These are phyloP conservation scores for Trichoderma atrobrunneum DNA, from an alignment of 2,329 filamentous ascomycete species.

Conservation along the genomic window DNA sequence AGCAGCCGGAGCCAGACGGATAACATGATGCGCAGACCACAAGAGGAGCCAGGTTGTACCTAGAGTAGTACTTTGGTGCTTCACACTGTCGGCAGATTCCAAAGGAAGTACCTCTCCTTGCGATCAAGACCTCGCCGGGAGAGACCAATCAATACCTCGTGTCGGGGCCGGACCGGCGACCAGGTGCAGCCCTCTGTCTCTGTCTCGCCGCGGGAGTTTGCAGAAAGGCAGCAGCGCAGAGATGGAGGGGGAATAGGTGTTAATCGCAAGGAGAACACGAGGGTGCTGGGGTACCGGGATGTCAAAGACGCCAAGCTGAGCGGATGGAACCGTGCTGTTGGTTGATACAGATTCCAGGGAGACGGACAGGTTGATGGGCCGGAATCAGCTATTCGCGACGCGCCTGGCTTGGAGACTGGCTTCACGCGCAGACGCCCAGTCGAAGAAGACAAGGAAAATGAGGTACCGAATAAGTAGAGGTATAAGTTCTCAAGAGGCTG, in stretches of 20 bases:
- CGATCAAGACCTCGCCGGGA: not conserved
- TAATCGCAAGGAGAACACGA: constrained; percentile 3
- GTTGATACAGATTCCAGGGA: not conserved
- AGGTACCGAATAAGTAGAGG: not conserved
- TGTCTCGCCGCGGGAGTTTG: constrained; percentile 12
- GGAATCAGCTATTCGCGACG: not conserved
- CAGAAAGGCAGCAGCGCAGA: constrained; percentile 7
- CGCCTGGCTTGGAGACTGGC: not conserved
- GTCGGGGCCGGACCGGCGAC: not conserved
- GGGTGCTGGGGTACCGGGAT: not conserved
- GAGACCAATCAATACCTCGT: constrained; percentile 8
- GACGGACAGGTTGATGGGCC: not conserved
- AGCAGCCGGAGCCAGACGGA: not conserved
- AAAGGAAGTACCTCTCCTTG: not conserved
- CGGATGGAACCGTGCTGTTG: constrained; percentile 10
- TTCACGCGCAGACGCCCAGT: not conserved
- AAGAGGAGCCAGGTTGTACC: not conserved
- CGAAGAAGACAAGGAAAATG: not conserved
- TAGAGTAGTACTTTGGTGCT: not conserved
- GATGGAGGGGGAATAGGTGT: not conserved
- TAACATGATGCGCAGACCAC: not conserved
- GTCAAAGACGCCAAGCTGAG: constrained; percentile 11
- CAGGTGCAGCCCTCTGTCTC: not conserved
- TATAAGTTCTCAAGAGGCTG: not conserved
- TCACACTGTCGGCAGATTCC: not conserved